Conservation (phyloP, 2,329 filamentous ascomycete genomes). For the Saccharata proteae region DNA sequence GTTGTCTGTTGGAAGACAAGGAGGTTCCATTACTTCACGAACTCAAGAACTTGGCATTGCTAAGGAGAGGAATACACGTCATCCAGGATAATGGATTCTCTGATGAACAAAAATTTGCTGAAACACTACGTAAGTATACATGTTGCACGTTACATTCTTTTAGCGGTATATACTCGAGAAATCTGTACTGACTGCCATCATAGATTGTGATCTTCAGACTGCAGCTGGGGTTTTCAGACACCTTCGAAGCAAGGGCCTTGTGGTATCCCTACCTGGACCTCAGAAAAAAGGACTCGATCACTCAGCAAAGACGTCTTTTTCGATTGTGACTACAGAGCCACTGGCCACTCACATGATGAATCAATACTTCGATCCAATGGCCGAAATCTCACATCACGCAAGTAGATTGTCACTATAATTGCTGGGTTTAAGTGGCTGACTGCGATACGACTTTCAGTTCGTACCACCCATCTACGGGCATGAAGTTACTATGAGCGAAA, state of each 20-base stretch:
- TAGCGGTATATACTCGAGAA: no score
- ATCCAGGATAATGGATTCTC: constrained; percentile 12
- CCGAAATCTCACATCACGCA: constrained; percentile 15
- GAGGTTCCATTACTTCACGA: constrained; percentile 8
- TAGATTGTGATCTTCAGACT: constrained; percentile 13
- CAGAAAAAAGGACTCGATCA: constrained; percentile 7
- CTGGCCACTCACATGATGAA: constrained; percentile 8
- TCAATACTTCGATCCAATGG: constrained; percentile 14
- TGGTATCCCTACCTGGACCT: constrained; percentile 6
- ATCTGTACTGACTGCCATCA: background rate
- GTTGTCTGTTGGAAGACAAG: constrained; percentile 26
- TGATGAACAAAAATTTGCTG: constrained; percentile 11
- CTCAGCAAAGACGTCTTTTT: constrained; percentile 8
- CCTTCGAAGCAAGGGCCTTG: constrained; percentile 9
- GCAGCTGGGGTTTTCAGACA: constrained; percentile 10
- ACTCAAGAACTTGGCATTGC: constrained; percentile 11
- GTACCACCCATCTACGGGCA: no score
- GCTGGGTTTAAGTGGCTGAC: no score
- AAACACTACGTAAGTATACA: constrained; percentile 12
- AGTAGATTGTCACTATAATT: no score
- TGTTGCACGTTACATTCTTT: no score
- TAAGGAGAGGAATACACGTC: constrained; percentile 13
- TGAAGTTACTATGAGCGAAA: no score
- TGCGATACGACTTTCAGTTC: no score
- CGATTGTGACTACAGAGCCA: constrained; percentile 2